Evolutionary conservation across 2,329 filamentous ascomycete species (phyloP), one percentile per base, ranked within the genome.

Genomic region (Xylariomycetidae sp.): DNA sequence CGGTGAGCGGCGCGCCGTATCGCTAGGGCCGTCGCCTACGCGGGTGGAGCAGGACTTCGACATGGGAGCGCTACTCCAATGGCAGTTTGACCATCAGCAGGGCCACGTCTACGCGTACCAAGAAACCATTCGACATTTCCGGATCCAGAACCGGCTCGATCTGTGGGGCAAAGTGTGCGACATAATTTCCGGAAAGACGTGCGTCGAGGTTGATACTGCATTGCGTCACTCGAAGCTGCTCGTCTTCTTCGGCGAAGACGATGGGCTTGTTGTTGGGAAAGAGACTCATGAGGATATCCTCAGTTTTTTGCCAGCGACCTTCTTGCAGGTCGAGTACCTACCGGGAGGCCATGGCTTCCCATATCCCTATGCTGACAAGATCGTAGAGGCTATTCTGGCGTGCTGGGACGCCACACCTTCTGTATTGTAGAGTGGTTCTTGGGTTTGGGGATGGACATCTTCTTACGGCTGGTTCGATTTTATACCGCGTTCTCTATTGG

Each of bases 261-360:
- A 50, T 27, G 40, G 30, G 25, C 17, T 48, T 16, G 45, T 50
- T 13, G 37, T 41, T 19, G 43, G 44, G 25, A 19, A 38, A 17
- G 44, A 50, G 30, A 43, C 42, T n/a, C 38, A 34, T 17, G 44
- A 47, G 32, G 41, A 49, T 37, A 49, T 50, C 31, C 30, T 48
- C 20, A 44, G 46, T 29, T 25, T 50, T 25, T 32, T 50, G 13
- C 45, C 47, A 9, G 4, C 41, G 6, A 15, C n/a, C 16, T 38
- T 44, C 34, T 32, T 49, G 29, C 34, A 42, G 33, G 38, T 44
- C 9, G 42, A 47, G 31, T 49, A 47, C 32, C n/a, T 50, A 18
- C 46, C 45, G 14, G 45, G 43, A 28, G 45, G 43, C 4, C 43
- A 48, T 35, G 45, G 41, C 18, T 48, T 46, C 27, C 47, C 45